Base-by-base conservation (phyloP, 257 asterid genomes). In the Lithospermum erythrorhizon region DNA sequence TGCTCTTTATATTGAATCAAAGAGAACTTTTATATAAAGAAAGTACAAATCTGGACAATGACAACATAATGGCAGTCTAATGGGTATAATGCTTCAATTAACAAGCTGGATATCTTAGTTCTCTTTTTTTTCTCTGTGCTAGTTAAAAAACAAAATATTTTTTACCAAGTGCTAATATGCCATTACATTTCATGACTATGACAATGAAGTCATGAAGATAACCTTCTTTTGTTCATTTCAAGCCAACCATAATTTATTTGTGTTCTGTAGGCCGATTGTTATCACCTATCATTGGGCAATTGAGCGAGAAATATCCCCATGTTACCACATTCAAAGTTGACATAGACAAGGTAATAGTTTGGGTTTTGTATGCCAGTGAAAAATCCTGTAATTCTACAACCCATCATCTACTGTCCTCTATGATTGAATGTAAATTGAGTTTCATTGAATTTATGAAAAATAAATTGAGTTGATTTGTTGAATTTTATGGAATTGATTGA, bases 221-320 rank as follows among this genome's bases (percentile, higher is more conserved):
- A 22, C 45, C 8, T 5, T 7, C 1, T 53, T 19, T n/a, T 18
- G 13, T 18, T 41, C 49, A 41, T 41, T 41, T 41, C 32, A 29
- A 10, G 1, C 20, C 45, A 7, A 7, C 7, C 13, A 8, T 35
- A 35, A 21, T 21, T 35, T 35, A 6, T 49, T 27, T 55, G 48
- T 64, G 24, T 45, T 65, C 45, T 77, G 68, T 78, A 89, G 97
- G 99, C 70, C 83, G 86, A 70, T 66, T 89, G 65, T 72, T 93
- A 61, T 80, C 97, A 61, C 97, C 99, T 55, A 41, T 86, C 20
- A 75, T 91, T 66, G 87, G 76, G 64, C 95, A 86, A 75, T 80
- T 93, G 68, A 83, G 89, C 57, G 94, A 84, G 86, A 78, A 81
- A 67, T 89, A 89, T 66, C 96, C 98, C 61, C 94, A 89, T 70